Evolutionary conservation across 352 stramenopile species (phyloP), one percentile per base, ranked within the genome.

Genomic region (Globisporangium orthogonon): DNA sequence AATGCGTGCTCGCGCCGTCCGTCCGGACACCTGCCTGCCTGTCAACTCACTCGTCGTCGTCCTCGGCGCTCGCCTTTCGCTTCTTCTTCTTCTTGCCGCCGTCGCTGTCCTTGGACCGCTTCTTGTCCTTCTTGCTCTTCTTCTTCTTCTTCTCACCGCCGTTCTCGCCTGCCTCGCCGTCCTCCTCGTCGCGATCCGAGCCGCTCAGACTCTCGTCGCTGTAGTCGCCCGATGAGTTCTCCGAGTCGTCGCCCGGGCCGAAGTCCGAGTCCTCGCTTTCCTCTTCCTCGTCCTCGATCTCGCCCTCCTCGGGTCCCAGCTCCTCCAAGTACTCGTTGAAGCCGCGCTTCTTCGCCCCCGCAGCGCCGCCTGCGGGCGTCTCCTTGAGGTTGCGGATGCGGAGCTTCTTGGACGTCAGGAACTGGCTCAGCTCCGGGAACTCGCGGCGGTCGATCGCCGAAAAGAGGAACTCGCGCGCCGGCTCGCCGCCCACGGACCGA

Each of bases 381-480:
- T 97, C 94, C 69, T 97, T 97, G 4, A 95, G 65, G 63, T 96
- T 96, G 56, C 78, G 80, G 64, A 98, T 97, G 17, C 80, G 85
- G 65, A 98, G 87, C 58, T 97, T 97, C 75, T 98, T 98, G 35
- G 81, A 90, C 28, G 77, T 93, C n/a, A 98, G 71, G 73, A 98
- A 98, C 65, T 96, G 93, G 67, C 94, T 97, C 56, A 99, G 74
- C 52, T 94, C 79, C 2, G 86, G 76, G 73, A 98, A 99, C 65
- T 99, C 95, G 40, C 85, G 87, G 6, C 94, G 93, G 69, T 98
- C 96, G 60, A 99, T 98, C n/a, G 91, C 90, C 15, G 86, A 97
- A 69, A 98, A 98, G 37, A 95, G 85, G 66, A 97, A 97, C 67
- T 98, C 94, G 9, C 84, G 80, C 14, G 75, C 74, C 4, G 73